These are phyloP conservation scores for Deinandra increscens DNA, from an alignment of 129 eudicot genomes.

Conservation along the genomic window DNA sequence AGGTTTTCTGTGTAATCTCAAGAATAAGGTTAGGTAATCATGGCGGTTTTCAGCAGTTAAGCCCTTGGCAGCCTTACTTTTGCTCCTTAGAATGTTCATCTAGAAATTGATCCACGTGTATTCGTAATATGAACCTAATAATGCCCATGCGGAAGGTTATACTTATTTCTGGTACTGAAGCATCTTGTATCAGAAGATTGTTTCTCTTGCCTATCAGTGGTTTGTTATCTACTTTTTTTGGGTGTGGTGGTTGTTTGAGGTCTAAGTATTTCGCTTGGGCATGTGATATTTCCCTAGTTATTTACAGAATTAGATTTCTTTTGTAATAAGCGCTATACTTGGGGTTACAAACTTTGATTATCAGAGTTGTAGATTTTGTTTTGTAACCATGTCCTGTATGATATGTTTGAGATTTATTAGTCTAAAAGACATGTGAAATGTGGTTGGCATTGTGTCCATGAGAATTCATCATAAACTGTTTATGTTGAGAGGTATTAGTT, in stretches of 20 bases:
- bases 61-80: not conserved
- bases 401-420: not conserved
- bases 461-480: not conserved
- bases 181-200: conserved; percentile 1
- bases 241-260: not conserved
- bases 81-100: not conserved
- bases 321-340: not conserved
- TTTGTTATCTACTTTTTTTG: not conserved
- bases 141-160: not conserved
- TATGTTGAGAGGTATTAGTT: not conserved
- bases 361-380: not conserved
- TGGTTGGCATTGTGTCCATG: not conserved
- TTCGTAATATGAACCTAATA: conserved; percentile 1
- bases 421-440: not conserved
- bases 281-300: conserved; percentile 6
- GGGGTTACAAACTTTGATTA: not conserved
- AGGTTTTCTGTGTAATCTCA: conserved; percentile 1
- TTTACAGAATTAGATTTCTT: not conserved
- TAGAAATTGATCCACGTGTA: not conserved
- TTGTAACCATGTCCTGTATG: not conserved
- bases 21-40: too few species aligned
- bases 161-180: conserved; percentile 2
- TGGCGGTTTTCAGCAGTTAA: conserved; percentile 8
- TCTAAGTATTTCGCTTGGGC: not conserved
- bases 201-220: not conserved